These are phyloP conservation scores for Umbilicaria muhlenbergii DNA, from an alignment of 495 filamentous ascomycete species.

Conservation along the genomic window DNA sequence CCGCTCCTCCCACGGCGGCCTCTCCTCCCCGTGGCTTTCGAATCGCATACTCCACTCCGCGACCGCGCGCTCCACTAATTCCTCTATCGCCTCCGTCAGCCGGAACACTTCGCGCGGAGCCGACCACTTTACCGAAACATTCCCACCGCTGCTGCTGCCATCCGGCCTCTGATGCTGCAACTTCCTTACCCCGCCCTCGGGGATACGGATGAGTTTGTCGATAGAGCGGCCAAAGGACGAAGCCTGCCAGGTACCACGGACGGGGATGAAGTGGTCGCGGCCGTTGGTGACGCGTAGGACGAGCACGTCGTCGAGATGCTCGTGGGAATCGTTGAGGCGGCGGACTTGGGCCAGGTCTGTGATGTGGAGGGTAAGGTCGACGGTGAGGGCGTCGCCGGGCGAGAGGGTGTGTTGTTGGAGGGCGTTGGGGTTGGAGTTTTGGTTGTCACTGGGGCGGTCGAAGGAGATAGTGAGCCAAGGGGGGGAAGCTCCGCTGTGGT, in stretches of 20 bases:
- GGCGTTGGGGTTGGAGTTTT: conserved; percentile 17
- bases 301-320: conserved; percentile 63
- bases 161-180: conserved; percentile 25
- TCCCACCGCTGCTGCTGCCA: conserved; percentile 24
- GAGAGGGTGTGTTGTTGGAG: conserved; percentile 42
- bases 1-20: conserved; percentile 38
- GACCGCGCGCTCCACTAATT: conserved; percentile 52
- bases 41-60: conserved; percentile 76
- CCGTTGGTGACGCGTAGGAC: conserved; percentile 77
- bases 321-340: conserved; percentile 50
- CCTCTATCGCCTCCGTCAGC: conserved; percentile 71
- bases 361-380: conserved; percentile 48
- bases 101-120: conserved; percentile 76
- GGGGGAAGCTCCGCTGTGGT: conserved; percentile 22
- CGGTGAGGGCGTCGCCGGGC: conserved; percentile 68
- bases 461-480: conserved; percentile 57
- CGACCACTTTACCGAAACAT: conserved; percentile 41
- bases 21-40: conserved; percentile 18
- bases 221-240: conserved; percentile 73
- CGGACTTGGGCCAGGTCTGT: conserved; percentile 45
- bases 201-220: conserved; percentile 68
- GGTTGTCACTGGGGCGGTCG: conserved; percentile 22
- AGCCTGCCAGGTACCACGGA: conserved; percentile 61
- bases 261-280: conserved; percentile 79
- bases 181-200: conserved; percentile 54